Conservation (phyloP, 257 asterid genomes). For the Solanum appendiculatum region DNA sequence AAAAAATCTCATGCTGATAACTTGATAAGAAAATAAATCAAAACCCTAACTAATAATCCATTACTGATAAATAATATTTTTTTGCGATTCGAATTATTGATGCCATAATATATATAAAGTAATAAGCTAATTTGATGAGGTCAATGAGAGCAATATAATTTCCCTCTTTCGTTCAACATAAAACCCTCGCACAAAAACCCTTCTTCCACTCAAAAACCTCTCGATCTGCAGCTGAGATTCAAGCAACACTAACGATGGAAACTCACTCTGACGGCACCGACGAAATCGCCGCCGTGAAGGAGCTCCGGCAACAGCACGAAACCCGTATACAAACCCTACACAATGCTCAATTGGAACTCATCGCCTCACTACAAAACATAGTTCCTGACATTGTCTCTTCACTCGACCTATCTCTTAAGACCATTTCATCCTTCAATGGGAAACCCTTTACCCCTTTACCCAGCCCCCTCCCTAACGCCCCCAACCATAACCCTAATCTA, state of each 20-base stretch:
- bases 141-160: background rate
- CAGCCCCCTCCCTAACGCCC: slow-evolving; percentile 50
- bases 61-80: too few relatives aligned
- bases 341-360: slow-evolving; percentile 66
- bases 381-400: slow-evolving; percentile 88
- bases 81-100: too few relatives aligned
- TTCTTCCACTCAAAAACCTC: background rate
- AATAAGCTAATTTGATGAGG: background rate
- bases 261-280: slow-evolving; percentile 43
- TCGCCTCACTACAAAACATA: slow-evolving; percentile 67
- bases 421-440: slow-evolving; percentile 46
- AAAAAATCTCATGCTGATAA: too few relatives aligned
- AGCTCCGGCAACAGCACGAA: slow-evolving; percentile 55
- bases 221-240: background rate
- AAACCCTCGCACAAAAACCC: background rate
- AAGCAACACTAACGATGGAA: slow-evolving; percentile 25
- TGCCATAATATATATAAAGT: too few relatives aligned
- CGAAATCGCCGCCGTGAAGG: slow-evolving; percentile 37
- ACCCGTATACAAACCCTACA: slow-evolving; percentile 62
- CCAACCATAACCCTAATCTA: slow-evolving; percentile 15
- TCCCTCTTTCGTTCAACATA: background rate
- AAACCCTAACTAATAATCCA: too few relatives aligned
- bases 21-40: too few relatives aligned
- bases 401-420: slow-evolving; percentile 69
- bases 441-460: slow-evolving; percentile 67